phyloP scores from a whole-genome alignment of 2,329 filamentous ascomycete genomes.

The Trichoderma sp. region DNA sequence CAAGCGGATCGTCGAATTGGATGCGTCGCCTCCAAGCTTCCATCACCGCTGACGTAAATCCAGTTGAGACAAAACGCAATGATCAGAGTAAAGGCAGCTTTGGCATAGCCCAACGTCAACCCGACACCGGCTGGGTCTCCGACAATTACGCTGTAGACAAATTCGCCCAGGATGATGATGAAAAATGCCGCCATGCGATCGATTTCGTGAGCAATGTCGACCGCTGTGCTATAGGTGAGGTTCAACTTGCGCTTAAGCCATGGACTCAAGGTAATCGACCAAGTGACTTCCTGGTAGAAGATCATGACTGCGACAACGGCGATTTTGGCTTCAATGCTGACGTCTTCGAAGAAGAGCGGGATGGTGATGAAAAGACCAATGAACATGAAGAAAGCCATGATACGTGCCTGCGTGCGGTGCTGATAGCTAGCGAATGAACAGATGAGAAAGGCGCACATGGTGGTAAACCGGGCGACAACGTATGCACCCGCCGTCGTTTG shows the following conservation, averaged over 20 bases:
- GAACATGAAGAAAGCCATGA: slow-evolving; percentile 42
- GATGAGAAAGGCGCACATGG: slow-evolving; percentile 39
- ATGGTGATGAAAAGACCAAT: slow-evolving; percentile 41
- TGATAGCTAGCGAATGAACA: slow-evolving; percentile 47
- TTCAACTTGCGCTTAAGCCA: slow-evolving; percentile 42
- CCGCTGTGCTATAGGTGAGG: slow-evolving; percentile 45
- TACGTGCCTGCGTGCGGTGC: slow-evolving; percentile 44
- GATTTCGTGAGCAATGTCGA: slow-evolving; percentile 48
- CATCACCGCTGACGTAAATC: slow-evolving; percentile 48
- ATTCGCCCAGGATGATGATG: slow-evolving; percentile 51
- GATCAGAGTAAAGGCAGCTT: slow-evolving; percentile 46
- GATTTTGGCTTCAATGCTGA: slow-evolving; percentile 41
- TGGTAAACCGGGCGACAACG: slow-evolving; percentile 42
- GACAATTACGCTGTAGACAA: slow-evolving; percentile 47
- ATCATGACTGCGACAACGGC: slow-evolving; percentile 42
- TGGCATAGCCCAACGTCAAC: slow-evolving; percentile 41
- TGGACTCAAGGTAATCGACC: slow-evolving; percentile 44
- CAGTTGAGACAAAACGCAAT: slow-evolving; percentile 51
- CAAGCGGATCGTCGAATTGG: slow-evolving; percentile 43
- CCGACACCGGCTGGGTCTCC: slow-evolving; percentile 45
- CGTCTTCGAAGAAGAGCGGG: slow-evolving; percentile 42
- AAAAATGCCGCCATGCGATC: slow-evolving; percentile 50
- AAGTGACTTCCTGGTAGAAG: slow-evolving; percentile 40
- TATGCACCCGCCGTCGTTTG: slow-evolving; percentile 46
- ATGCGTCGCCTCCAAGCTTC: slow-evolving; percentile 41